Conservation (phyloP, 2,329 filamentous ascomycete genomes). For the Aspergillus ruber region DNA sequence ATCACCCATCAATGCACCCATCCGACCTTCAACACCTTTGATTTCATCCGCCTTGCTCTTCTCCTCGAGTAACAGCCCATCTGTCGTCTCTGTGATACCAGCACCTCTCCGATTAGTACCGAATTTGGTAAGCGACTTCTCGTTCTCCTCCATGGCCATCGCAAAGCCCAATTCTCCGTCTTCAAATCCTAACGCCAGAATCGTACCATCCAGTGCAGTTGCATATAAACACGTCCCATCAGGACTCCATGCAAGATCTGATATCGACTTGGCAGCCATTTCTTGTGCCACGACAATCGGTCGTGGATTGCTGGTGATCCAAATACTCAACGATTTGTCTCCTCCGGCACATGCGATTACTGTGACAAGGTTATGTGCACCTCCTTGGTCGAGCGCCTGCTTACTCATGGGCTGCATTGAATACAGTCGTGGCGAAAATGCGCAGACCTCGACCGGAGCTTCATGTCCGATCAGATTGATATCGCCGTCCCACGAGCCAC, state of each 20-base stretch:
- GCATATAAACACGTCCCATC: conserved; percentile 83
- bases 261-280: conserved; percentile 82
- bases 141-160: conserved; percentile 78
- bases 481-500: conserved; percentile 87
- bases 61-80: conserved; percentile 80
- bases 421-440: conserved; percentile 90
- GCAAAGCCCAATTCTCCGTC: conserved; percentile 85
- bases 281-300: conserved; percentile 89
- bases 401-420: conserved; percentile 57
- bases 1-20: conserved; percentile 98
- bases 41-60: conserved; percentile 87
- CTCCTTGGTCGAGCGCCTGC: conserved; percentile 39
- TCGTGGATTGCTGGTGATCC: conserved; percentile 92
- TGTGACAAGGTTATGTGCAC: conserved; percentile 57
- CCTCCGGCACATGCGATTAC: conserved; percentile 96
- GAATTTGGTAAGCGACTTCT: conserved; percentile 87
- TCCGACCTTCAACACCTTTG: conserved; percentile 82
- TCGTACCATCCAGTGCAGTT: conserved; percentile 82
- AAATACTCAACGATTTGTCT: conserved; percentile 91
- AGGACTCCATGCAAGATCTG: conserved; percentile 88
- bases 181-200: conserved; percentile 75
- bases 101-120: conserved; percentile 80
- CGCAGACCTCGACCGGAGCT: conserved; percentile 92
- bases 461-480: conserved; percentile 98
- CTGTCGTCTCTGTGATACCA: conserved; percentile 87